A percentile compares a stretch with the other conserved stretches of the same genome.
Conservation (phyloP, 495 filamentous ascomycete genomes). For the Cudoniella acicularis region DNA sequence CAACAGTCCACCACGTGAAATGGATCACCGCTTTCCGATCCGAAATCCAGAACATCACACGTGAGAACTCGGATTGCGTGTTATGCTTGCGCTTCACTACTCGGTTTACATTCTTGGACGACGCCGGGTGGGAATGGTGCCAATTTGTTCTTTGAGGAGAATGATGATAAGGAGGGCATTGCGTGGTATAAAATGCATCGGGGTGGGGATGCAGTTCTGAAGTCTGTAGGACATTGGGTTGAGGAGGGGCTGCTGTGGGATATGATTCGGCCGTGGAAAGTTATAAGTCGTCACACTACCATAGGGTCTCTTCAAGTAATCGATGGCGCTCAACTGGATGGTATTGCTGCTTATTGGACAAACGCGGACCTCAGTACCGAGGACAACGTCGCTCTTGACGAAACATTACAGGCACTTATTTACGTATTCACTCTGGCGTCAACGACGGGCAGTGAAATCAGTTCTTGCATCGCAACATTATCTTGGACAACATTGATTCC, state of each 20-base stretch:
- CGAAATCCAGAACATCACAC: slow-evolving; percentile 1
- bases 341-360: neutral
- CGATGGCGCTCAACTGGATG: neutral
- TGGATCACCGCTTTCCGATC: neutral
- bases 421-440: slow-evolving; percentile 1
- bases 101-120: slow-evolving; percentile 3
- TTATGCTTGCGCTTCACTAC: slow-evolving; percentile 1
- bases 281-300: too few relatives aligned
- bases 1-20: neutral
- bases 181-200: slow-evolving; percentile 8
- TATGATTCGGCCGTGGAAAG: slow-evolving; percentile 2
- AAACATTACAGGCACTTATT: neutral
- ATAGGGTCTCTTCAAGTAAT: neutral
- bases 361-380: neutral
- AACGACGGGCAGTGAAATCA: neutral
- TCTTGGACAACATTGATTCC: slow-evolving; percentile 5
- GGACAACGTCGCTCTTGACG: neutral
- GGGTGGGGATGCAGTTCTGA: neutral
- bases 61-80: slow-evolving; percentile 9
- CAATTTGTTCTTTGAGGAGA: neutral
- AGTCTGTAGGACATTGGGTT: neutral
- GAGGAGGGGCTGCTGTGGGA: neutral
- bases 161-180: neutral
- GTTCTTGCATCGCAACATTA: neutral
- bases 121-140: slow-evolving; percentile 4